Evolutionary conservation across 192 early-diverging fungal species (phyloP).

Genomic region (Funneliformis mosseae): DNA sequence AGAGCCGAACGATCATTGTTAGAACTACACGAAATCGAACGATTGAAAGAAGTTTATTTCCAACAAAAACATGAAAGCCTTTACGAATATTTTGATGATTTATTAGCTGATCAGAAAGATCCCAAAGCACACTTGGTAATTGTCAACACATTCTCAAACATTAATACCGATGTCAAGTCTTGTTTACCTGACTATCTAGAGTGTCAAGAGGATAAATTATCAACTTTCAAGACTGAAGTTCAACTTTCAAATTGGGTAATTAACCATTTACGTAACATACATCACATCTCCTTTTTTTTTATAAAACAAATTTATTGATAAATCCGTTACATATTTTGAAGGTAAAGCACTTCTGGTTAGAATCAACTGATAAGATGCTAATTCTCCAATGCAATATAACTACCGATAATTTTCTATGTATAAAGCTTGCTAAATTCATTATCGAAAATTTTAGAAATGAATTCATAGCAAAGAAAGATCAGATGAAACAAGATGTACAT

Average conservation of each 20-base stretch:
- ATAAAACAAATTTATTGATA: no score
- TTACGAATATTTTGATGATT: conserved; percentile 3
- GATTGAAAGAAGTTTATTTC: conserved; percentile 22
- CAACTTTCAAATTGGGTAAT: conserved; percentile 12
- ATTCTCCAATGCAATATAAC: conserved; percentile 28
- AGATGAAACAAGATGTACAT: background rate
- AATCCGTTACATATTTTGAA: no score
- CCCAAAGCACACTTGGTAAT: background rate
- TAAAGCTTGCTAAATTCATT: conserved; percentile 32
- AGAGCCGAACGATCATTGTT: conserved; percentile 18
- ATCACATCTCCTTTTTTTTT: no score
- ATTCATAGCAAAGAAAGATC: background rate
- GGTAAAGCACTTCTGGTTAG: conserved; percentile 30
- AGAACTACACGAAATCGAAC: background rate
- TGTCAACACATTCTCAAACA: conserved; percentile 30
- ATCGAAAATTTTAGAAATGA: conserved; percentile 29
- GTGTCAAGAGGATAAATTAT: conserved; percentile 25
- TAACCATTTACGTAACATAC: no score
- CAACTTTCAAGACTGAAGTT: conserved; percentile 24
- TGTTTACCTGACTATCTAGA: conserved; percentile 2
- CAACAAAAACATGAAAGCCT: background rate
- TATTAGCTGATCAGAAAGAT: no score
- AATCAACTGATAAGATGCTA: conserved; percentile 6
- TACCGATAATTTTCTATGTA: background rate
- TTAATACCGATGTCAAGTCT: conserved; percentile 27